Conservation (phyloP, 768 basidiomycete species). For the Podaxis sp. region DNA sequence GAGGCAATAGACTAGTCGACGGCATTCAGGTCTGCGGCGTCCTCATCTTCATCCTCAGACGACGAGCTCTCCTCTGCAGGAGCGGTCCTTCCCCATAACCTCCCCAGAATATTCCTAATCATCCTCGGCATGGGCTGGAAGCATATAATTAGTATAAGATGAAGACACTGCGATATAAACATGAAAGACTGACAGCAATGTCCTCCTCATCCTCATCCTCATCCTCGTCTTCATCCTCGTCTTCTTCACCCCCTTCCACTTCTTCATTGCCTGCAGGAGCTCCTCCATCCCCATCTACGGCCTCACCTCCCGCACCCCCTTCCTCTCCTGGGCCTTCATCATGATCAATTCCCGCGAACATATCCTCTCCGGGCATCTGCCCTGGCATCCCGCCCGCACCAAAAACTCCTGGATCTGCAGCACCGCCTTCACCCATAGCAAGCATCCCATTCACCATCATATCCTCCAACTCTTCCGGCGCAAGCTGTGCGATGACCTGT, state of each 20-base stretch:
- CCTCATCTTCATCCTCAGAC: slow-evolving; percentile 37
- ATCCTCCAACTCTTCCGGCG: slow-evolving; percentile 59
- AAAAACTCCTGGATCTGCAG: slow-evolving; percentile 1
- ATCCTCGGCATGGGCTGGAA: slow-evolving; percentile 58
- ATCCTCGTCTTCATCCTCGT: slow-evolving; percentile 39
- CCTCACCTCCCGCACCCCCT: slow-evolving; percentile 25
- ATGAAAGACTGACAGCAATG: slow-evolving; percentile 42
- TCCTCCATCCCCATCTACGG: slow-evolving; percentile 16
- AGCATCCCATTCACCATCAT: slow-evolving; percentile 44
- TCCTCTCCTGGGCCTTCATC: slow-evolving; percentile 11
- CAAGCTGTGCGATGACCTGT: slow-evolving; percentile 50
- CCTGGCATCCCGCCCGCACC: slow-evolving; percentile 46
- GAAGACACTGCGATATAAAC: background rate
- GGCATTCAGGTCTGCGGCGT: slow-evolving; percentile 7
- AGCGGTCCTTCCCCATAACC: slow-evolving; percentile 50
- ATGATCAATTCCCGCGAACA: slow-evolving; percentile 18
- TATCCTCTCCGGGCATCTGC: slow-evolving; percentile 31
- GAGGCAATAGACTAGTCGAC: slow-evolving; percentile 3
- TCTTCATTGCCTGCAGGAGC: slow-evolving; percentile 22
- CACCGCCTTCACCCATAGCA: slow-evolving; percentile 35
- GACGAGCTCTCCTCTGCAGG: slow-evolving; percentile 34
- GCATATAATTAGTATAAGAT: background rate
- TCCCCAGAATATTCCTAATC: slow-evolving; percentile 54
- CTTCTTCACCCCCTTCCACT: slow-evolving; percentile 16
- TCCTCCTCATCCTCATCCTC: slow-evolving; percentile 38